phyloP scores from a whole-genome alignment of 345 rosid genomes.

The Sonneratia caseolaris region DNA sequence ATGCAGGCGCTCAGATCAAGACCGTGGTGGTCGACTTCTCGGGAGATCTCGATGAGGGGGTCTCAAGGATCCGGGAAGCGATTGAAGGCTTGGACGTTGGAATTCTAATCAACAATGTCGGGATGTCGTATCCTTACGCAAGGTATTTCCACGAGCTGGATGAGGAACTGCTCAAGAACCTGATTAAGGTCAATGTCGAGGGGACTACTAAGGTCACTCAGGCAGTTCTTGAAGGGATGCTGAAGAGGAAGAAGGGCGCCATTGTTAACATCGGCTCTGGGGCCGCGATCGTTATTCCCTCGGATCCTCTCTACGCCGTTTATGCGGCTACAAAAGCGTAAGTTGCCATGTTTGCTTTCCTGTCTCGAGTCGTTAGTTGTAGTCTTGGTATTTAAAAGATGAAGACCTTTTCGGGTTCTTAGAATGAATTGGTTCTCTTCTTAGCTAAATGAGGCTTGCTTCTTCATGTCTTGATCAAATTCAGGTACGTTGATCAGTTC shows the following conservation, averaged over 20 bases:
- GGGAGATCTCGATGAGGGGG: constrained; percentile 80
- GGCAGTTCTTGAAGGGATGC: constrained; percentile 71
- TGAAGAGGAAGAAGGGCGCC: constrained; percentile 78
- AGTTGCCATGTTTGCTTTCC: constrained; percentile 11
- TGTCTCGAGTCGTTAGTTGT: not conserved
- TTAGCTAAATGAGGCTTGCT: not conserved
- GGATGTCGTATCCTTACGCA: constrained; percentile 86
- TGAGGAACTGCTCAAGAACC: constrained; percentile 41
- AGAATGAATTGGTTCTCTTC: too few species aligned
- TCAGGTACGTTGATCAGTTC: constrained; percentile 86
- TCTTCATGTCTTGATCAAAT: not conserved
- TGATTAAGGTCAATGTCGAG: constrained; percentile 76
- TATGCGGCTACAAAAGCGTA: constrained; percentile 92
- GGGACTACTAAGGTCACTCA: constrained; percentile 89
- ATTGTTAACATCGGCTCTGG: constrained; percentile 93
- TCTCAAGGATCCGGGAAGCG: constrained; percentile 45
- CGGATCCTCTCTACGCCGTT: constrained; percentile 89
- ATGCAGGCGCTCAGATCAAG: constrained; percentile 39
- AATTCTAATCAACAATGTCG: constrained; percentile 73
- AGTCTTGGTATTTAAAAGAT: not conserved
- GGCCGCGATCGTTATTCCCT: constrained; percentile 77
- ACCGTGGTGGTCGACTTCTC: constrained; percentile 73
- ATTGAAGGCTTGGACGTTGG: constrained; percentile 75
- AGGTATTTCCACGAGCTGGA: constrained; percentile 91
- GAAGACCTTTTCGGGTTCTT: not conserved